Percentiles rank a stretch among this genome's conserved stretches.
Conservation (phyloP, 495 filamentous ascomycete species). For the Pyrenula massariospora region DNA sequence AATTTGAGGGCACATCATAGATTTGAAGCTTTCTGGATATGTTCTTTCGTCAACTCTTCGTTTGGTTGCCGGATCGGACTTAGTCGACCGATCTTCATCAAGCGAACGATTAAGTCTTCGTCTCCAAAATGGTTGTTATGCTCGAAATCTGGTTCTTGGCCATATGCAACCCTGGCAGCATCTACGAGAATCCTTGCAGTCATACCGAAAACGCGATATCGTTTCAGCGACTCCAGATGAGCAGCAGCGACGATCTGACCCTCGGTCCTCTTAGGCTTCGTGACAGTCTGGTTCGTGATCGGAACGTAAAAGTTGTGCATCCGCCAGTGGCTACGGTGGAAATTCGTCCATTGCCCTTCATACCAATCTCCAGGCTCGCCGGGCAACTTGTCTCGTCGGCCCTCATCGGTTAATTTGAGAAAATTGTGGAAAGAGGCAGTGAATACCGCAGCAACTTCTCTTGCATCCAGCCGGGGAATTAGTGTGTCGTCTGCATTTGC, state of each 20-base stretch:
- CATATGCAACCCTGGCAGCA: constrained; percentile 73
- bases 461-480: constrained; percentile 68
- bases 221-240: constrained; percentile 28
- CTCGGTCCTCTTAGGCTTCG: constrained; percentile 31
- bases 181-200: constrained; percentile 83
- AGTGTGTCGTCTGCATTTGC: constrained; percentile 54
- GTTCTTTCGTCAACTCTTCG: constrained; percentile 45
- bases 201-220: constrained; percentile 84
- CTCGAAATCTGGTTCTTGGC: constrained; percentile 69
- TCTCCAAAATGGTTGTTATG: constrained; percentile 73
- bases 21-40: constrained; percentile 43
- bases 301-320: constrained; percentile 89
- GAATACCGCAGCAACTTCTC: constrained; percentile 87
- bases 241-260: constrained; percentile 18
- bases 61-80: constrained; percentile 15
- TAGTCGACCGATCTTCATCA: constrained; percentile 51
- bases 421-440: constrained; percentile 73
- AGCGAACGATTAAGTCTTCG: constrained; percentile 55
- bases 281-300: constrained; percentile 45
- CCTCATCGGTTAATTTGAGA: constrained; percentile 37
- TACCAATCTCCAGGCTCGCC: constrained; percentile 45
- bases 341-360: constrained; percentile 36
- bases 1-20: no score
- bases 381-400: constrained; percentile 7
- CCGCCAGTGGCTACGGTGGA: constrained; percentile 59